Evolutionary conservation across 139 green algal genomes (phyloP).

Genomic region (Chlamydomonas incerta): DNA sequence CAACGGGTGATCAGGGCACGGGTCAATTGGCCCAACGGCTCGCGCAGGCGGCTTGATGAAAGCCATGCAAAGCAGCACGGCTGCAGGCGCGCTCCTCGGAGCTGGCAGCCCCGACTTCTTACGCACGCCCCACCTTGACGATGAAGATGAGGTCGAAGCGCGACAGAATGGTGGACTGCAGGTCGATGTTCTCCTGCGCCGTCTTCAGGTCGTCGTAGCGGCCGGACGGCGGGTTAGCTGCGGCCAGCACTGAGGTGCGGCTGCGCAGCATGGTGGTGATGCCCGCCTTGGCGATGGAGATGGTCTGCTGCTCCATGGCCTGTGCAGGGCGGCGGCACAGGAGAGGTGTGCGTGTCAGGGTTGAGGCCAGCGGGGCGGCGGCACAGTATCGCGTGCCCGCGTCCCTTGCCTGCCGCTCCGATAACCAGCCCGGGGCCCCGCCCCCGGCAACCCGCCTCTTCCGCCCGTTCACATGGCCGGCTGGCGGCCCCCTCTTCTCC

Average conservation of each 20-base stretch:
- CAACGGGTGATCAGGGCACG: too few relatives aligned
- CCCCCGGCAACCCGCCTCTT: too few relatives aligned
- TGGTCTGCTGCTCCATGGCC: constrained; percentile 99
- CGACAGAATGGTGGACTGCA: constrained; percentile 98
- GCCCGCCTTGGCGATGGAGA: constrained; percentile 98
- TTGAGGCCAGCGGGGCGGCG: background rate
- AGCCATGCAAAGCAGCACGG: too few relatives aligned
- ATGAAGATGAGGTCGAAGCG: constrained; percentile 99
- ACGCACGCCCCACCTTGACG: constrained; percentile 87
- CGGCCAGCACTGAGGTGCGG: constrained; percentile 94
- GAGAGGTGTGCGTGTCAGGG: background rate
- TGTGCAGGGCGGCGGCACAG: constrained; percentile 19
- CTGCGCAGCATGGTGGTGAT: constrained; percentile 98
- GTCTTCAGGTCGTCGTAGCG: constrained; percentile 91
- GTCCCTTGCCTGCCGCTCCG: too few relatives aligned
- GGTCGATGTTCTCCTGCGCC: constrained; percentile 97
- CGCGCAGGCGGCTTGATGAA: too few relatives aligned
- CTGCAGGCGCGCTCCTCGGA: too few relatives aligned
- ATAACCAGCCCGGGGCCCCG: too few relatives aligned
- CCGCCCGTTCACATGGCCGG: too few relatives aligned
- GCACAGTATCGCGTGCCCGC: too few relatives aligned
- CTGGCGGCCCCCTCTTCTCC: too few relatives aligned
- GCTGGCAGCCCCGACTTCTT: too few relatives aligned
- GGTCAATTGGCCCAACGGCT: too few relatives aligned
- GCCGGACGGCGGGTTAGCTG: constrained; percentile 95